Evolutionary conservation across 768 basidiomycete species (phyloP).

Genomic region (Mycena haematopus): DNA sequence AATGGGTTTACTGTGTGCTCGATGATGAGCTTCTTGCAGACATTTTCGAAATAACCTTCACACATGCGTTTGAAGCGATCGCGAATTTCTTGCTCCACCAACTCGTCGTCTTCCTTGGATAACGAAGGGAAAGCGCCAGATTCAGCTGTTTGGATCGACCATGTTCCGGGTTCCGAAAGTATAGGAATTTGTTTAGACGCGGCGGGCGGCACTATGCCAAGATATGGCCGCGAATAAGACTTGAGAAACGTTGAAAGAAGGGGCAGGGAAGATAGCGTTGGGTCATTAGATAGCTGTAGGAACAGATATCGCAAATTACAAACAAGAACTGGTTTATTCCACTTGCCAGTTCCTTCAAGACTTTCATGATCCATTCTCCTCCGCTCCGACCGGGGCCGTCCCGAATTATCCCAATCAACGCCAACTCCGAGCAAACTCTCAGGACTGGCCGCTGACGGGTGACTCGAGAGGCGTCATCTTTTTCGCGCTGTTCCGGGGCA

Average conservation of each 20-base stretch:
- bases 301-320: conserved; percentile 27
- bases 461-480: conserved; percentile 85
- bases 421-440: conserved; percentile 89
- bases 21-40: conserved; percentile 88
- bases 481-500: conserved; percentile 84
- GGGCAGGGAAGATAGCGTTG: conserved; percentile 85
- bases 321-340: conserved; percentile 2
- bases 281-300: conserved; percentile 84
- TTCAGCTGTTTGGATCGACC: conserved; percentile 47
- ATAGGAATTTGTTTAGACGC: conserved; percentile 64
- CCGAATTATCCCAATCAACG: conserved; percentile 82
- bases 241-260: conserved; percentile 93
- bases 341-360: conserved; percentile 83
- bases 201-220: conserved; percentile 70
- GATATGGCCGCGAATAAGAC: conserved; percentile 86
- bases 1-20: conserved; percentile 80
- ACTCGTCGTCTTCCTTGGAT: conserved; percentile 65
- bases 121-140: conserved; percentile 48
- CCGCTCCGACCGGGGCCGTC: conserved; percentile 74
- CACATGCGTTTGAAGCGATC: conserved; percentile 93
- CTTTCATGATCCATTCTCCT: conserved; percentile 91
- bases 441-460: conserved; percentile 84
- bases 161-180: conserved; percentile 59
- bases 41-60: conserved; percentile 90
- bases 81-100: conserved; percentile 85